phyloP scores from a whole-genome alignment of 1,284 basidiomycete species.

The Ganoderma multipileum region DNA sequence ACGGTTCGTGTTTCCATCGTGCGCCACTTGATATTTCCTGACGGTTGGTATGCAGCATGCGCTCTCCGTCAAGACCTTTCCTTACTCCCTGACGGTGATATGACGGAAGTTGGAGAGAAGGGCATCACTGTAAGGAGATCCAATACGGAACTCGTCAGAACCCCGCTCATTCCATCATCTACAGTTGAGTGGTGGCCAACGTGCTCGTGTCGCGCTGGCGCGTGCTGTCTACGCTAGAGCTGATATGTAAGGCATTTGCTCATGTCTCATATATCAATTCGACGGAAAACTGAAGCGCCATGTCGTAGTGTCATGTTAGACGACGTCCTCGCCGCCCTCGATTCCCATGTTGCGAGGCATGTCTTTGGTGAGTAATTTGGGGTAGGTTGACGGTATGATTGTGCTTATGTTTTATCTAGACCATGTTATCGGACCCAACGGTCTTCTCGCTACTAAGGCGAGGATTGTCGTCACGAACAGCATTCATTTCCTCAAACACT shows the following conservation, averaged over 20 bases:
- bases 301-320: conserved; percentile 50
- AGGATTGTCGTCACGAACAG: conserved; percentile 91
- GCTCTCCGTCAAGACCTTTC: conserved; percentile 85
- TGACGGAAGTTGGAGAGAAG: conserved; percentile 82
- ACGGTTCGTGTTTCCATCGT: conserved; percentile 53
- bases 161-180: background rate
- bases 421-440: conserved; percentile 89
- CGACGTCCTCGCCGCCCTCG: conserved; percentile 64
- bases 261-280: conserved; percentile 26
- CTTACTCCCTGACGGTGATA: conserved; percentile 74
- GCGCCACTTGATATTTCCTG: background rate
- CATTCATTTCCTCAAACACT: conserved; percentile 83
- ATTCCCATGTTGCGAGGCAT: conserved; percentile 53
- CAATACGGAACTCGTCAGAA: too few species aligned
- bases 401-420: conserved; percentile 53
- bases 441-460: conserved; percentile 86
- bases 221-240: conserved; percentile 52
- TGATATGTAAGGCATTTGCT: conserved; percentile 44
- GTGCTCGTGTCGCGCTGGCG: conserved; percentile 60
- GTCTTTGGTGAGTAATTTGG: conserved; percentile 50
- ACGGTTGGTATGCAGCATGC: conserved; percentile 63
- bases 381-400: background rate
- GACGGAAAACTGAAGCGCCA: background rate
- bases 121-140: conserved; percentile 51
- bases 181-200: conserved; percentile 71